Conservation (phyloP, 1,139 yeast species). For the Kluyveromyces sp. region DNA sequence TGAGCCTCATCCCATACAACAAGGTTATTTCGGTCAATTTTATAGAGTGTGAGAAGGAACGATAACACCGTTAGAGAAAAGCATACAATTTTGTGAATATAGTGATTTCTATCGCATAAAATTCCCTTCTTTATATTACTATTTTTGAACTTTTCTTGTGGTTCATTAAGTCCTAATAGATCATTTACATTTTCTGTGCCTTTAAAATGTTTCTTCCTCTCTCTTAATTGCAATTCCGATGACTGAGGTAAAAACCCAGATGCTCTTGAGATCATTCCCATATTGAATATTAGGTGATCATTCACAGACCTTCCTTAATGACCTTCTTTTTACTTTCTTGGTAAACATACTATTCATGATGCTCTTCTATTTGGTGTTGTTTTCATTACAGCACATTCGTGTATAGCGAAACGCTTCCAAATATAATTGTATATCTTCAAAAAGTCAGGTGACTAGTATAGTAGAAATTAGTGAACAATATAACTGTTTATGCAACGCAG, state of each 20-base stretch:
- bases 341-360: too few species aligned
- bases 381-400: not conserved
- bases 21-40: slow-evolving; percentile 50
- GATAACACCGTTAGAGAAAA: slow-evolving; percentile 49
- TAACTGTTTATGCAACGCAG: not conserved
- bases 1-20: slow-evolving; percentile 98
- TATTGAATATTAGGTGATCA: not conserved
- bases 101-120: not conserved
- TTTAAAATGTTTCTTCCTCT: slow-evolving; percentile 6
- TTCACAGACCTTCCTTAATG: too few species aligned
- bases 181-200: slow-evolving; percentile 2
- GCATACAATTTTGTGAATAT: not conserved
- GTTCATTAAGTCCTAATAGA: not conserved
- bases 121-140: not conserved
- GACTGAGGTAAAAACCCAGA: slow-evolving; percentile 8
- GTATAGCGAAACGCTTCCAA: not conserved
- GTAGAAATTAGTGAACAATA: not conserved
- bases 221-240: slow-evolving; percentile 7
- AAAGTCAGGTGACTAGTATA: not conserved
- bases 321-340: too few species aligned
- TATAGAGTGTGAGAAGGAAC: slow-evolving; percentile 45
- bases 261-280: not conserved
- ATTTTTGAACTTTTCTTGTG: not conserved
- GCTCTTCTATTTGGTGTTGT: too few species aligned
- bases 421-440: not conserved